Percentiles rank a stretch among this genome's conserved stretches.
Evolutionary conservation across 1,139 yeast species (phyloP).

Genomic region (Blastobotrys capitulatus): DNA sequence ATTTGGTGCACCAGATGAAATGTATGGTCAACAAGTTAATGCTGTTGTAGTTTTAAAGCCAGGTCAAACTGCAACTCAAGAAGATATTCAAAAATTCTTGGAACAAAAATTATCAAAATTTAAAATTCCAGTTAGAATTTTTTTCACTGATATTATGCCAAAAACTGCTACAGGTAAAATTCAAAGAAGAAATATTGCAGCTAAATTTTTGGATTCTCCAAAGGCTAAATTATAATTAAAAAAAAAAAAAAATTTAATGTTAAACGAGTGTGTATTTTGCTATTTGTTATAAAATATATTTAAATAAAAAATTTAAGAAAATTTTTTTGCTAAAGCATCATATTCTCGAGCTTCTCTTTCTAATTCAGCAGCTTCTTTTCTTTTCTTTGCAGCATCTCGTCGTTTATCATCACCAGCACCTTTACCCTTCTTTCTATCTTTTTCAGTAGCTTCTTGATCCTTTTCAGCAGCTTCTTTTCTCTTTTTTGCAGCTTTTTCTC

Average conservation of each 20-base stretch:
- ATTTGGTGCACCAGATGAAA: constrained; percentile 56
- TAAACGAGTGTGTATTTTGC: background rate
- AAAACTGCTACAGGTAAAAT: constrained; percentile 71
- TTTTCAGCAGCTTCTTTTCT: background rate
- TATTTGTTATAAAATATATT: no score
- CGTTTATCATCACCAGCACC: background rate
- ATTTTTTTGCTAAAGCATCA: background rate
- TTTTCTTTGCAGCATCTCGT: background rate
- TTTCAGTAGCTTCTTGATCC: background rate
- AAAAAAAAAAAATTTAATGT: background rate
- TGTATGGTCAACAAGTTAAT: constrained; percentile 61
- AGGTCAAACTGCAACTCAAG: constrained; percentile 32
- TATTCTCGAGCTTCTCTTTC: background rate
- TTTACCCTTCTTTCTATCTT: background rate
- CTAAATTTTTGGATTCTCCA: constrained; percentile 28
- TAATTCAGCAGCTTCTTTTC: background rate
- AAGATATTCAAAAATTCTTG: constrained; percentile 44
- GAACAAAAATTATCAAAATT: constrained; percentile 44
- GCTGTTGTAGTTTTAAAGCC: constrained; percentile 56
- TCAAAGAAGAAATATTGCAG: constrained; percentile 56
- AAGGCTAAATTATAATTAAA: constrained; percentile 25
- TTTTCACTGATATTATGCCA: constrained; percentile 55
- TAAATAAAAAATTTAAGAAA: background rate
- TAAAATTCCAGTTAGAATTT: constrained; percentile 52
- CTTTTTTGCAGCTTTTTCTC: background rate